These are phyloP conservation scores for Populus hybrid DNA, from an alignment of 441 rosid genomes.

Conservation along the genomic window DNA sequence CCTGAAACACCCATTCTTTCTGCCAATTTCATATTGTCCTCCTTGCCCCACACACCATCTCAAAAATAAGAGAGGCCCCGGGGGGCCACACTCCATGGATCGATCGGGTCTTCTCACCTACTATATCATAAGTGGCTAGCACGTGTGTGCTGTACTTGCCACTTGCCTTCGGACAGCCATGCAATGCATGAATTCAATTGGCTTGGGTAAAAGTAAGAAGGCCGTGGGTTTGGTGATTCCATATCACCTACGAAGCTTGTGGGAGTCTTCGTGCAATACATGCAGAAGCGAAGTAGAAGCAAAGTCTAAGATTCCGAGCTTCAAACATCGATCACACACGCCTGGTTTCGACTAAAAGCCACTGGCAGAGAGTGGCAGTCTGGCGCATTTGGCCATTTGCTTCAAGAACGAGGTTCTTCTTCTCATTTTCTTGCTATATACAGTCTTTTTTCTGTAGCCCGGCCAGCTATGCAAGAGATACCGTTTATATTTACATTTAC, in stretches of 20 bases:
- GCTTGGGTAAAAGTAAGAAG: not conserved
- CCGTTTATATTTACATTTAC: not conserved
- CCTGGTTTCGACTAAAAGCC: slow-evolving; percentile 3
- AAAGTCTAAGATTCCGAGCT: not conserved
- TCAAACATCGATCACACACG: slow-evolving; percentile 1
- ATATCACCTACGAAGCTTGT: not conserved
- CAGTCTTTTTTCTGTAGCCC: not conserved
- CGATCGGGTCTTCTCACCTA: not conserved
- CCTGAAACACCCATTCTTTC: slow-evolving; percentile 17
- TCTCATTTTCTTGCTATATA: not conserved
- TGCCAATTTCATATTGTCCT: slow-evolving; percentile 10
- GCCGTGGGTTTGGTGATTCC: not conserved
- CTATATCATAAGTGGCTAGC: not conserved
- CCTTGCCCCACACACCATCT: not conserved
- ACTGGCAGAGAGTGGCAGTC: not conserved
- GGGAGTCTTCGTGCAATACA: not conserved
- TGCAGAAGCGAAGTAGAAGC: not conserved
- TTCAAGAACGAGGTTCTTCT: not conserved
- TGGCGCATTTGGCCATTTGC: slow-evolving; percentile 1
- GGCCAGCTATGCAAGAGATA: not conserved
- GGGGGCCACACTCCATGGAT: not conserved
- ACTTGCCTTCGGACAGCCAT: slow-evolving; percentile 17
- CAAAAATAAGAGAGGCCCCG: not conserved
- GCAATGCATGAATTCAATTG: not conserved
- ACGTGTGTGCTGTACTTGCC: slow-evolving; percentile 13